A percentile compares a stretch with the other conserved stretches of the same genome.
These are phyloP conservation scores for Abelmoschus esculentus DNA, from an alignment of 345 rosid species.

Conservation along the genomic window DNA sequence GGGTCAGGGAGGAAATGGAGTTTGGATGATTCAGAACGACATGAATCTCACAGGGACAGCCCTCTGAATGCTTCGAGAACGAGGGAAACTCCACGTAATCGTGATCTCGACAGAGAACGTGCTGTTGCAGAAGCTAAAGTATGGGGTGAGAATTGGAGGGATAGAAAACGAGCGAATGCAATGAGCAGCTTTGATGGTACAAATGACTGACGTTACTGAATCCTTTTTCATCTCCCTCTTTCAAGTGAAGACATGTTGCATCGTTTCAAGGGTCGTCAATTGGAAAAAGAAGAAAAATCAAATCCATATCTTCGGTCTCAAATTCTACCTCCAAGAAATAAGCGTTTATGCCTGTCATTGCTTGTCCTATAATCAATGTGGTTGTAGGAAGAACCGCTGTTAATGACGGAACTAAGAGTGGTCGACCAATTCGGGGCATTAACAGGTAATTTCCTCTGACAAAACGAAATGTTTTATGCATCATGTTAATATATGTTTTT, in stretches of 20 bases:
- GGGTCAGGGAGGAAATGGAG: slow-evolving; percentile 87
- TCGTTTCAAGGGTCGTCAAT: slow-evolving; percentile 12
- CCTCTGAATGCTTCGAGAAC: slow-evolving; percentile 55
- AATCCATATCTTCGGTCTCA: slow-evolving; percentile 18
- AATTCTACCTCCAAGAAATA: slow-evolving; percentile 18
- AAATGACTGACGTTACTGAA: slow-evolving; percentile 35
- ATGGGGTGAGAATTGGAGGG: slow-evolving; percentile 99
- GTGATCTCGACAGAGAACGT: slow-evolving; percentile 83
- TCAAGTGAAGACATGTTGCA: slow-evolving; percentile 12
- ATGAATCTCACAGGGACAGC: slow-evolving; percentile 70
- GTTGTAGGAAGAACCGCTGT: slow-evolving; percentile 22
- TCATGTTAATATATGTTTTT: slow-evolving; percentile 26
- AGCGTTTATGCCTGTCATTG: slow-evolving; percentile 27
- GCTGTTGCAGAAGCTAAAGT: slow-evolving; percentile 97
- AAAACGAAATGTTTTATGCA: slow-evolving; percentile 15
- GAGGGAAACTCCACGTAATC: slow-evolving; percentile 68
- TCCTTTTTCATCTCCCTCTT: slow-evolving; percentile 3
- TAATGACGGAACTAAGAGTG: slow-evolving; percentile 8
- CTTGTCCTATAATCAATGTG: slow-evolving; percentile 19
- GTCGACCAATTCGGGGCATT: neutral
- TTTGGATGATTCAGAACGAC: slow-evolving; percentile 50
- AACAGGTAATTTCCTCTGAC: slow-evolving; percentile 3
- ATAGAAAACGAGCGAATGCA: slow-evolving; percentile 64
- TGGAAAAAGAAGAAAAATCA: slow-evolving; percentile 20
- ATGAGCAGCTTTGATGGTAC: slow-evolving; percentile 77